These are phyloP conservation scores for Aspergillus bridgeri DNA, from an alignment of 495 filamentous ascomycete species.

Conservation along the genomic window DNA sequence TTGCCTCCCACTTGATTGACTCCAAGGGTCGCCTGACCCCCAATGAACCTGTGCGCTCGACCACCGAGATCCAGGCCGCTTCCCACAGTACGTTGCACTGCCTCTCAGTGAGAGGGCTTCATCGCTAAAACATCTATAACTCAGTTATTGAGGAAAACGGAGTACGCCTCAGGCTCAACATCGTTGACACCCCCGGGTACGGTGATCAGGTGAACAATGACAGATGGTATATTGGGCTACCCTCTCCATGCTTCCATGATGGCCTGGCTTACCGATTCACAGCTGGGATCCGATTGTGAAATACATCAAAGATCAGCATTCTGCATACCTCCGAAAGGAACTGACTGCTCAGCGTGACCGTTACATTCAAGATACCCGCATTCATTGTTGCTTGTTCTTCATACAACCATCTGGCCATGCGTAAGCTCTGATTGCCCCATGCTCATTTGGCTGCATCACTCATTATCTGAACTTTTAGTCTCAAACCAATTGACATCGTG, in stretches of 20 bases:
- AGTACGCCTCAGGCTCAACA: constrained; percentile 73
- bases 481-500: constrained; percentile 99
- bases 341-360: constrained; percentile 99
- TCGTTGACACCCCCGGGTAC: constrained; percentile 77
- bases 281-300: constrained; percentile 96
- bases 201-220: constrained; percentile 82
- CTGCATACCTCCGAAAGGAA: constrained; percentile 98
- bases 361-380: constrained; percentile 97
- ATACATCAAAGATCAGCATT: constrained; percentile 99
- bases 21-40: constrained; percentile 92
- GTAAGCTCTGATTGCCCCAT: constrained; percentile 38
- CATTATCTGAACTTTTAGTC: constrained; percentile 36
- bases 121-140: constrained; percentile 15
- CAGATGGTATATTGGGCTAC: constrained; percentile 53
- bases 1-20: constrained; percentile 98
- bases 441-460: not conserved
- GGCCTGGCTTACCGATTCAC: constrained; percentile 25
- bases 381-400: constrained; percentile 99
- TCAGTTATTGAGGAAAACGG: constrained; percentile 95
- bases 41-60: constrained; percentile 87
- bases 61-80: constrained; percentile 95
- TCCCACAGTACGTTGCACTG: constrained; percentile 67
- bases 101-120: not conserved
- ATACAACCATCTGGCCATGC: constrained; percentile 98
- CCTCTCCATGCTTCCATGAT: not conserved